Percentiles rank a stretch among this genome's conserved stretches.
phyloP scores from a whole-genome alignment of 208 protist species.

The Trypanosoma theileri region DNA sequence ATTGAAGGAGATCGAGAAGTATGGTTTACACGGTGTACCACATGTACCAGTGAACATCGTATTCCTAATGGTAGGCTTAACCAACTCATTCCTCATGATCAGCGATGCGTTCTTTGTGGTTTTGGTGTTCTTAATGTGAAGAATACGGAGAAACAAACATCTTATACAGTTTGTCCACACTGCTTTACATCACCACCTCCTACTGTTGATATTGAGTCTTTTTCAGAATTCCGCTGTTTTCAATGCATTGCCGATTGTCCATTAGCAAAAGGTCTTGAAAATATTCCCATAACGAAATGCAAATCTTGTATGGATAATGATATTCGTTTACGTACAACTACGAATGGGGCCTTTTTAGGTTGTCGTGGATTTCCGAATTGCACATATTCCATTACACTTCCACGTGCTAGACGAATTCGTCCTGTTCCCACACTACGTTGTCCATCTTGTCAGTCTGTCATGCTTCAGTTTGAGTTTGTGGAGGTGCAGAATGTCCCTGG shows the following conservation, averaged over 20 bases:
- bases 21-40: constrained; percentile 49
- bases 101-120: constrained; percentile 65
- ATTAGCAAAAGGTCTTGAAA: constrained; percentile 65
- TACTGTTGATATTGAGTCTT: constrained; percentile 22
- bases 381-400: constrained; percentile 56
- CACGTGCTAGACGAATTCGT: constrained; percentile 47
- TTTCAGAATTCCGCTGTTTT: constrained; percentile 82
- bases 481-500: constrained; percentile 68
- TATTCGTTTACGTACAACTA: constrained; percentile 57
- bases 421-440: constrained; percentile 52
- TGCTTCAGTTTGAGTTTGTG: constrained; percentile 79
- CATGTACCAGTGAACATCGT: constrained; percentile 46
- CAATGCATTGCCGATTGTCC: constrained; percentile 80
- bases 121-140: constrained; percentile 63
- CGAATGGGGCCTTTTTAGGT: constrained; percentile 45
- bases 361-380: constrained; percentile 80
- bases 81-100: constrained; percentile 32
- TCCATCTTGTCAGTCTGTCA: constrained; percentile 52
- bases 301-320: constrained; percentile 61
- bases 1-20: constrained; percentile 42
- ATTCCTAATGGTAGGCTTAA: constrained; percentile 63
- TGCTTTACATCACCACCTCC: constrained; percentile 78
- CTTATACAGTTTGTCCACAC: constrained; percentile 72
- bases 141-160: constrained; percentile 70
- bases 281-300: constrained; percentile 61